Evolutionary conservation across 2,329 filamentous ascomycete species (phyloP).

Genomic region (Beauveria sp.): DNA sequence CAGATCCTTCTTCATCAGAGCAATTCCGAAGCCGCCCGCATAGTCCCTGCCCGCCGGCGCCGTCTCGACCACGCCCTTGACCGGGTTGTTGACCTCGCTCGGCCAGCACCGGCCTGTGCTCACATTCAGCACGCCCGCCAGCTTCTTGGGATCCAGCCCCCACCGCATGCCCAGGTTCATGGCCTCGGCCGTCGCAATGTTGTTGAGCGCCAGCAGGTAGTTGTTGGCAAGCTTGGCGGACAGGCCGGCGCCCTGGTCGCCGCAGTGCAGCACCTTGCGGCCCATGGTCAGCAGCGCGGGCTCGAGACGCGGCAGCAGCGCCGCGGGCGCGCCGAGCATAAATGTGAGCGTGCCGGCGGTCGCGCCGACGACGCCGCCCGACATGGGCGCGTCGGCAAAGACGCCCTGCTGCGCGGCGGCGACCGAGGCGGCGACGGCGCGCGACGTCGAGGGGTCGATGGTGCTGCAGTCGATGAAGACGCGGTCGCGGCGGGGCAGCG

Average conservation of each 20-base stretch:
- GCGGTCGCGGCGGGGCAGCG: slow-evolving; percentile 48
- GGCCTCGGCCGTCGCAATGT: slow-evolving; percentile 63
- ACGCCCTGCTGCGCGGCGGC: slow-evolving; percentile 56
- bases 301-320: slow-evolving; percentile 56
- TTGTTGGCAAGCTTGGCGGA: slow-evolving; percentile 96
- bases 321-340: slow-evolving; percentile 72
- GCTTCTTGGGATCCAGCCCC: slow-evolving; percentile 53
- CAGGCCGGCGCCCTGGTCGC: slow-evolving; percentile 74
- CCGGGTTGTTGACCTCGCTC: slow-evolving; percentile 91
- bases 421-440: slow-evolving; percentile 65
- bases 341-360: slow-evolving; percentile 84
- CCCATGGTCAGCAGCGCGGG: slow-evolving; percentile 76
- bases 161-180: slow-evolving; percentile 58
- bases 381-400: slow-evolving; percentile 96
- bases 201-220: slow-evolving; percentile 89
- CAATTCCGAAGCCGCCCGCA: slow-evolving; percentile 66
- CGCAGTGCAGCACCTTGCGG: slow-evolving; percentile 76
- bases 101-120: slow-evolving; percentile 96
- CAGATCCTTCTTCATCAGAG: slow-evolving; percentile 75
- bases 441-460: slow-evolving; percentile 83
- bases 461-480: slow-evolving; percentile 96
- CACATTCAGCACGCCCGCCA: slow-evolving; percentile 84
- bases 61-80: slow-evolving; percentile 70
- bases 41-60: slow-evolving; percentile 74
- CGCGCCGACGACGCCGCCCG: slow-evolving; percentile 88